A percentile compares a stretch with the other conserved stretches of the same genome.
Conservation (phyloP, 768 basidiomycete genomes). For the Naganishia onofrii region DNA sequence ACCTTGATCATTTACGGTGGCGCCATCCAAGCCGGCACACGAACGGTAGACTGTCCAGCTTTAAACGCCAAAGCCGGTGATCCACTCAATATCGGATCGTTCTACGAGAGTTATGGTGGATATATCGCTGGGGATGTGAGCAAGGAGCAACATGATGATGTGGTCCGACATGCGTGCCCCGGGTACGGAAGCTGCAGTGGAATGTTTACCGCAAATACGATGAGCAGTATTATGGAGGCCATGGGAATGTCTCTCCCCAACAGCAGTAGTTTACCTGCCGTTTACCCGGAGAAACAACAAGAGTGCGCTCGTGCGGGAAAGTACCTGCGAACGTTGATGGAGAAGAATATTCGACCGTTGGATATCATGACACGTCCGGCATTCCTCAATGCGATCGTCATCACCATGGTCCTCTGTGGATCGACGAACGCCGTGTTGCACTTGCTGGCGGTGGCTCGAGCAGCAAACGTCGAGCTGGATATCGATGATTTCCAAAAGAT, state of each 20-base stretch:
- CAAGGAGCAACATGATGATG: constrained; percentile 77
- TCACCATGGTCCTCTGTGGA: constrained; percentile 76
- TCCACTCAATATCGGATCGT: constrained; percentile 45
- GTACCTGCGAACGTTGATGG: constrained; percentile 71
- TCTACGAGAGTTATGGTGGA: constrained; percentile 74
- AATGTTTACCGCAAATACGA: constrained; percentile 69
- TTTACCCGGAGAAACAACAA: constrained; percentile 67
- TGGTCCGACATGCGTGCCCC: constrained; percentile 79
- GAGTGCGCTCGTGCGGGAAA: constrained; percentile 76
- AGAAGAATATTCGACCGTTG: constrained; percentile 73
- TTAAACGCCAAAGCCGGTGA: constrained; percentile 77
- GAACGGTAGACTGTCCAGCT: constrained; percentile 72
- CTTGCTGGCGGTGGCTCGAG: constrained; percentile 61
- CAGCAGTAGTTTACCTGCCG: constrained; percentile 63
- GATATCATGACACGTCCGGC: constrained; percentile 98
- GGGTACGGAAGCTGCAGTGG: constrained; percentile 75
- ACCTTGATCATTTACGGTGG: constrained; percentile 83
- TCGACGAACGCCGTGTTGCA: constrained; percentile 59
- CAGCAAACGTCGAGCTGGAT: constrained; percentile 68
- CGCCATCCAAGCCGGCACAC: constrained; percentile 72
- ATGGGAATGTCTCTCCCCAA: constrained; percentile 83
- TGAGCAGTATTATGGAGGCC: constrained; percentile 54
- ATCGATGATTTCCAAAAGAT: constrained; percentile 85
- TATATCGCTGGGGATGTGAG: constrained; percentile 66
- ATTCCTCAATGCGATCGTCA: constrained; percentile 95